A percentile compares a stretch with the other conserved stretches of the same genome.
Conservation (phyloP, 768 basidiomycete species). For the Amanita pallidorosea region DNA sequence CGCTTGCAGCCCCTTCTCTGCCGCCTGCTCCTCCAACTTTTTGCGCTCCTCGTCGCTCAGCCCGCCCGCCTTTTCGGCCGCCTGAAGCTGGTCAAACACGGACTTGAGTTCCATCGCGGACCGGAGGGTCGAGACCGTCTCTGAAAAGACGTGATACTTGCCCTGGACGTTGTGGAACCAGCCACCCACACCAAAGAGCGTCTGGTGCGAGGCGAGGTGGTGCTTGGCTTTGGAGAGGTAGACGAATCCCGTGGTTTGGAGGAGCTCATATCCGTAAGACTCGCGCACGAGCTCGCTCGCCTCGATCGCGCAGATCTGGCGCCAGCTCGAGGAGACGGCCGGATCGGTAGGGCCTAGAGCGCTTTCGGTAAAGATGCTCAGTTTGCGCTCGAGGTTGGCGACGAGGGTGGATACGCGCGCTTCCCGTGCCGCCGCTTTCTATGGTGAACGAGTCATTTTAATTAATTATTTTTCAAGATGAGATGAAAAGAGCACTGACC, state of each 20-base stretch:
- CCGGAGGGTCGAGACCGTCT: slow-evolving; percentile 84
- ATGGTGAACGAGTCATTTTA: too few relatives aligned
- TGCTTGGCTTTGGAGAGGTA: slow-evolving; percentile 79
- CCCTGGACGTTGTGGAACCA: slow-evolving; percentile 91
- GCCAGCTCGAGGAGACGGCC: slow-evolving; percentile 64
- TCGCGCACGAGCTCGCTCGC: slow-evolving; percentile 84
- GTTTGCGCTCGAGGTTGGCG: slow-evolving; percentile 69
- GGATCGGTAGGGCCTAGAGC: slow-evolving; percentile 58
- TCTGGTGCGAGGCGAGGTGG: slow-evolving; percentile 62
- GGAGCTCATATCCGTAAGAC: slow-evolving; percentile 78
- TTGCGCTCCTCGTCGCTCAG: slow-evolving; percentile 57
- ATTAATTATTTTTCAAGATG: too few relatives aligned
- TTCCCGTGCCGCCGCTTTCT: slow-evolving; percentile 70
- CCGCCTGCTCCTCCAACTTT: slow-evolving; percentile 83
- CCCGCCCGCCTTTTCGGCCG: slow-evolving; percentile 79
- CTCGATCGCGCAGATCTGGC: slow-evolving; percentile 69
- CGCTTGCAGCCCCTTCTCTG: slow-evolving; percentile 85
- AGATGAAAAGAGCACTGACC: slow-evolving; percentile 25
- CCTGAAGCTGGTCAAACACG: slow-evolving; percentile 88
- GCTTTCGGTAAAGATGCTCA: slow-evolving; percentile 82
- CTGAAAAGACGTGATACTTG: slow-evolving; percentile 89
- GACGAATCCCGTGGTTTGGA: slow-evolving; percentile 81
- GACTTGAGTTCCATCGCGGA: slow-evolving; percentile 83
- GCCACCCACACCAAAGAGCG: slow-evolving; percentile 77
- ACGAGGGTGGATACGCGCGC: slow-evolving; percentile 70